Evolutionary conservation across 2,329 filamentous ascomycete genomes (phyloP).

Genomic region (Leptographium flavum): DNA sequence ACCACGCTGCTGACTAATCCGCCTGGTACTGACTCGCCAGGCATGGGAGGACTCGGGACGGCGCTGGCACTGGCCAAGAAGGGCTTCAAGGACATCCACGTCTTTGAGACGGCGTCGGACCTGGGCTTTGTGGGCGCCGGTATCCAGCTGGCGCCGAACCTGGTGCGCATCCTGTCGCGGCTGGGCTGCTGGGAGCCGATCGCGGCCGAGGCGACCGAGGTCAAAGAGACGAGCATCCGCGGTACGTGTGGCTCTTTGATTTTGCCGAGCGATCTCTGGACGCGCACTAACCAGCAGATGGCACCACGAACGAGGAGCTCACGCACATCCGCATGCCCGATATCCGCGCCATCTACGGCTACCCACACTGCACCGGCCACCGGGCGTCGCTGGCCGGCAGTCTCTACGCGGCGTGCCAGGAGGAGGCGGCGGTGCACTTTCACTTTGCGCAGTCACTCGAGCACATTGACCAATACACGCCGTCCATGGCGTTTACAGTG

Average conservation of each 20-base stretch:
- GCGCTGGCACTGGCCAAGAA: slow-evolving; percentile 62
- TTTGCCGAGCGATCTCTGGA: not conserved
- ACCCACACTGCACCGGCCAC: slow-evolving; percentile 70
- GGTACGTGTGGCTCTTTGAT: slow-evolving; percentile 29
- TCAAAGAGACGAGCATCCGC: slow-evolving; percentile 59
- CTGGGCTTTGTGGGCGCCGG: slow-evolving; percentile 74
- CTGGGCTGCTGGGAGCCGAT: slow-evolving; percentile 62
- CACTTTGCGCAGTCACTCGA: slow-evolving; percentile 46
- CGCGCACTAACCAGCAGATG: slow-evolving; percentile 28
- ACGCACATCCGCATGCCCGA: slow-evolving; percentile 56
- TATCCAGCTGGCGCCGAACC: slow-evolving; percentile 72
- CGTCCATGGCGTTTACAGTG: slow-evolving; percentile 14
- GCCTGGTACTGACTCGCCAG: slow-evolving; percentile 16
- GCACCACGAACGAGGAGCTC: slow-evolving; percentile 53
- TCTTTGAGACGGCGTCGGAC: slow-evolving; percentile 59
- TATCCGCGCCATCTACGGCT: slow-evolving; percentile 53
- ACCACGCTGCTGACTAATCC: no score
- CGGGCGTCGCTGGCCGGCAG: slow-evolving; percentile 55
- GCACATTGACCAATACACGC: slow-evolving; percentile 41
- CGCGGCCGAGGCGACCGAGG: slow-evolving; percentile 53
- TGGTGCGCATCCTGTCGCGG: slow-evolving; percentile 59
- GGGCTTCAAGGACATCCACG: slow-evolving; percentile 57
- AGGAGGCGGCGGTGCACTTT: slow-evolving; percentile 49
- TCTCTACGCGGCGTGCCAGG: slow-evolving; percentile 54
- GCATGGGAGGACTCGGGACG: slow-evolving; percentile 63